Base-by-base conservation (phyloP, 2,329 filamentous ascomycete species). In the Ophiostoma sp. region DNA sequence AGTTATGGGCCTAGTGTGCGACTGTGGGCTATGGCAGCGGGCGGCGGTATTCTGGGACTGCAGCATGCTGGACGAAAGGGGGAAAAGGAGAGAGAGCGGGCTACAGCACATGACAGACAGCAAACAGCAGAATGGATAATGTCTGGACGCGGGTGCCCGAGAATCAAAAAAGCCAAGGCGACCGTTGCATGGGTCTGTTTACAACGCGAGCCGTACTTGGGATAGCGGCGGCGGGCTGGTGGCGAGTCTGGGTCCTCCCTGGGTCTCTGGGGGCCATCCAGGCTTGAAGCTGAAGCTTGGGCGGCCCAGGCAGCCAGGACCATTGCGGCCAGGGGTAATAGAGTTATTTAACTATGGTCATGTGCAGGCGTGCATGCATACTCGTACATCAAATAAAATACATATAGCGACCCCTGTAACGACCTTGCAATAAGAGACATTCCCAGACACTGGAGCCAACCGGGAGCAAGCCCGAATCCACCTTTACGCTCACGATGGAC, bases 101-200 rank as follows among this genome's bases (percentile, higher is more conserved):
- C 42, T 27, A 27, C 27, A 27, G 27, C 27, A 27, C 27, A 27
- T 27, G 27, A 27, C 27, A 27, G 27, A 27, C 27, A 27, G 27
- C 27, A 27, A 27, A 27, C 27, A 27, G 27, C 27, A 27, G 27
- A 27, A 27, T 27, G 27, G 27, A 27, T 27, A 27, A 27, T 27
- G 27, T 27, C 27, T 27, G 27, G 27, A 27, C 27, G 27, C 27
- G 27, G 27, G 27, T 27, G 27, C 27, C 27, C 27, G 27, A 27
- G 27, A 27, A 27, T 27, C 27, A 27, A 27, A 27, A 27, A 27
- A 27, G 27, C 7, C 60, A 67, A 55, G 16, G 16, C 44, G 38
- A 55, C 41, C 44, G 63, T 47, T 65, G 38, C 67, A 68, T 44
- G 67, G 67, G 67, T 68, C 52, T 66, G 67, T 68, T 44, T 68